Conservation (phyloP, 2,329 filamentous ascomycete species). For the Colletotrichum chlorophyti region DNA sequence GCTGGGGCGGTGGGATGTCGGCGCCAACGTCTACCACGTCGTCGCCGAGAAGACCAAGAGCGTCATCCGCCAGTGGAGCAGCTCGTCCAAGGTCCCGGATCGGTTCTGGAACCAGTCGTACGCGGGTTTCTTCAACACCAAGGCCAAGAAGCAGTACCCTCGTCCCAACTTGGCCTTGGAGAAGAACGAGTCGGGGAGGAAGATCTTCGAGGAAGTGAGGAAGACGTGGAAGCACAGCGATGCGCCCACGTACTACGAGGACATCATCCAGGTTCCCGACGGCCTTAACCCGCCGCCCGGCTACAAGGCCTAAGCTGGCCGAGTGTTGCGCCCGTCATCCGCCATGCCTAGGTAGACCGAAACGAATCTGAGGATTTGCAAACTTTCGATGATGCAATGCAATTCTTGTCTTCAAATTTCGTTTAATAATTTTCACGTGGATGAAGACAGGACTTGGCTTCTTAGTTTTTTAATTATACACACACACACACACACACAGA, state of each 20-base stretch:
- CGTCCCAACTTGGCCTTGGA: constrained; percentile 46
- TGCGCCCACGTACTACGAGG: constrained; percentile 50
- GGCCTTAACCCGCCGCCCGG: constrained; percentile 50
- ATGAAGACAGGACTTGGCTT: too few species aligned
- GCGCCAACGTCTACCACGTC: constrained; percentile 71
- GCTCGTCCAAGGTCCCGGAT: constrained; percentile 41
- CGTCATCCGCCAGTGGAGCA: constrained; percentile 45
- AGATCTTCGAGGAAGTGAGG: constrained; percentile 46
- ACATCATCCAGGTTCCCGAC: constrained; percentile 47
- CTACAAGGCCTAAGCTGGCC: constrained; percentile 34
- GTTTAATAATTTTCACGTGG: too few species aligned
- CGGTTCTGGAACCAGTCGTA: constrained; percentile 62
- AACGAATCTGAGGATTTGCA: too few species aligned
- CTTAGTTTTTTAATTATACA: too few species aligned
- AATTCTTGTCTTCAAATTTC: too few species aligned
- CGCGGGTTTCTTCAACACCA: constrained; percentile 53
- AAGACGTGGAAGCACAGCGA: constrained; percentile 44
- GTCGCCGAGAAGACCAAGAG: constrained; percentile 70
- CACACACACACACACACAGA: too few species aligned
- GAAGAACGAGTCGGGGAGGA: constrained; percentile 39
- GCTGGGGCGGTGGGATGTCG: constrained; percentile 75
- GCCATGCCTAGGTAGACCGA: too few species aligned
- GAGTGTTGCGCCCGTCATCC: too few species aligned
- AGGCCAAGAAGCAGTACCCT: constrained; percentile 44
- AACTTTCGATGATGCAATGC: too few species aligned